These are phyloP conservation scores for Cyberlindnera mississippiensis DNA, from an alignment of 805 yeast species.

Conservation along the genomic window DNA sequence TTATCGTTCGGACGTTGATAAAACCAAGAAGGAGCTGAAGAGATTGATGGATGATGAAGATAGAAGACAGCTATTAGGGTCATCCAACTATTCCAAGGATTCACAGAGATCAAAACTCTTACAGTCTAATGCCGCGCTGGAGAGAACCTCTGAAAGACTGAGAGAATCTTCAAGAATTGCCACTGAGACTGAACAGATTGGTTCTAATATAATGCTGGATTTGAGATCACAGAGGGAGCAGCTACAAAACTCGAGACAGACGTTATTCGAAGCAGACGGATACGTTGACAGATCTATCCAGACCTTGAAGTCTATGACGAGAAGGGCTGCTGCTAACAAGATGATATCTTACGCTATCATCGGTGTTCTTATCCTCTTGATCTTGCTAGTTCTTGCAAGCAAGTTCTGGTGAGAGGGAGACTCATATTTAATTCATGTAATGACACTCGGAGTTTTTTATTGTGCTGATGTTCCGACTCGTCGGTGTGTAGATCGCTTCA, in stretches of 20 bases:
- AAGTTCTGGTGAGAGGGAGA: conserved; percentile 41
- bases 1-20: conserved; percentile 58
- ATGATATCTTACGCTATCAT: conserved; percentile 88
- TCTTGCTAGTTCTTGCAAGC: conserved; percentile 76
- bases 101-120: conserved; percentile 79
- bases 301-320: conserved; percentile 86
- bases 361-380: conserved; percentile 77
- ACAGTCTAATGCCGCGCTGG: conserved; percentile 73
- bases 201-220: conserved; percentile 85
- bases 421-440: not conserved
- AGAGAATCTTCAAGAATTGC: conserved; percentile 89
- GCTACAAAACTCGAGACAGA: conserved; percentile 77
- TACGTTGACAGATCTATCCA: conserved; percentile 87
- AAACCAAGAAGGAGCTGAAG: conserved; percentile 52
- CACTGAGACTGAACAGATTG: conserved; percentile 85
- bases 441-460: too few species aligned
- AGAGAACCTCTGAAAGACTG: conserved; percentile 76
- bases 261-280: conserved; percentile 84
- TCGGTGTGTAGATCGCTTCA: too few species aligned
- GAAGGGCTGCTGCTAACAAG: conserved; percentile 88
- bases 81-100: conserved; percentile 35
- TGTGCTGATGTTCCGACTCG: too few species aligned
- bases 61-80: conserved; percentile 69
- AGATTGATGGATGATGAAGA: conserved; percentile 65
- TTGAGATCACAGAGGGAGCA: conserved; percentile 93